Evolutionary conservation across 176 grass and related monocot genomes (phyloP), one percentile per base, ranked within the genome.

Genomic region (Thalia dealbata): DNA sequence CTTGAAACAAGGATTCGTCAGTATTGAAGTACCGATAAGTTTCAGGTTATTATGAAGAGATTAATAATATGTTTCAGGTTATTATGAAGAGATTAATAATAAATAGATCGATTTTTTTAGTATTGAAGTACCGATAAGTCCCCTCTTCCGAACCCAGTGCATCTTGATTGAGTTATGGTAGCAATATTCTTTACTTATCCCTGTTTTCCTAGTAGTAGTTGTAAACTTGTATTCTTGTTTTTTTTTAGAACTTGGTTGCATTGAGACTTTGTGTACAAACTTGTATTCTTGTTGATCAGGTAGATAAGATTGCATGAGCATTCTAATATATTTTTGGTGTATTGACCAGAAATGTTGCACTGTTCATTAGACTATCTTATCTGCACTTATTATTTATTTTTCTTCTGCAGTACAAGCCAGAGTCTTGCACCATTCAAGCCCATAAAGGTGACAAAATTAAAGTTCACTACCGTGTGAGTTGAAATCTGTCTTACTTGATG

Each of bases 361-460:
- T 63, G 22, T 7, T 42, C 43, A 11, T 68, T 43, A 43, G 18
- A 6, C 9, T 44, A 43, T 19, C 35, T 7, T n/a, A 68, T 43
- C 71, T 23, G 1, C 27, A 50, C 43, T 83, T 69, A 18, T 44
- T 69, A 41, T 30, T 74, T 14, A 0, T 76, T 62, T 26, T 87
- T 22, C 59, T 71, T 14, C 16, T 90, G 67, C 86, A 92, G 89
- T 74, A 85, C 82, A 96, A 88, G 70, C 89, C 86, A 13, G 70
- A 90, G n/a, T 83, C 86, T 50, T 96, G 92, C 50, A 76, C 77
- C 76, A 35, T 90, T 23, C 86, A 92, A 78, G 72, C 89, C 80
- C 92, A 96, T 84, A 92, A 96, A 86, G 89, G 84, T 10, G 84
- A 90, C 72, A 86, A 75, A 45, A 86, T 96, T 75, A 90, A 96